Evolutionary conservation across 805 yeast species (phyloP).

Genomic region (Priceomyces haplophilus): DNA sequence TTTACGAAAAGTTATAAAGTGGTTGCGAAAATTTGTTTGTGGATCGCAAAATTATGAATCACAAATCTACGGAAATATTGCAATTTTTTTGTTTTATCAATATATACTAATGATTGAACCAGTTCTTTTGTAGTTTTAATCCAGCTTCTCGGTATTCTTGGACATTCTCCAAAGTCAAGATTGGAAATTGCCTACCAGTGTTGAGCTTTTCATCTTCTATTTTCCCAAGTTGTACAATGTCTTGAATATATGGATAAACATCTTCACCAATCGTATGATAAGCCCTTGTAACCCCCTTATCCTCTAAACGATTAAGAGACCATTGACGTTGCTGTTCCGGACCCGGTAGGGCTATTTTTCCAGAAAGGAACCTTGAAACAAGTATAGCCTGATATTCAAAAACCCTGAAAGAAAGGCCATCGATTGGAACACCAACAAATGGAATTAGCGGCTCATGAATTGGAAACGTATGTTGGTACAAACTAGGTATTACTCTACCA

Average conservation of each 20-base stretch:
- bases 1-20: not conserved
- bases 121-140: constrained; percentile 15
- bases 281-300: constrained; percentile 39
- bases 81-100: not conserved
- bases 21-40: not conserved
- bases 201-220: constrained; percentile 10
- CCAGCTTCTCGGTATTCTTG: constrained; percentile 13
- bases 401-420: constrained; percentile 59
- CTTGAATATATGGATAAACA: constrained; percentile 24
- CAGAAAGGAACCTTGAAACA: constrained; percentile 59
- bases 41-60: not conserved
- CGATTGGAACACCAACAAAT: constrained; percentile 59
- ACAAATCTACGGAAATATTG: not conserved
- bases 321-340: constrained; percentile 44
- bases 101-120: constrained; percentile 18
- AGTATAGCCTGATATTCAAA: constrained; percentile 64
- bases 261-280: constrained; percentile 36
- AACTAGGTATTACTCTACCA: constrained; percentile 32
- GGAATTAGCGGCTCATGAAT: constrained; percentile 61
- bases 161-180: constrained; percentile 15
- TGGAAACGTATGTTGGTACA: constrained; percentile 60
- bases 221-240: constrained; percentile 23
- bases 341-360: constrained; percentile 50
- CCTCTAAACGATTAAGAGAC: constrained; percentile 35
- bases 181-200: constrained; percentile 23